A percentile compares a stretch with the other conserved stretches of the same genome.
phyloP scores from a whole-genome alignment of 2,329 filamentous ascomycete genomes.

The Tolypocladium amazonense region DNA sequence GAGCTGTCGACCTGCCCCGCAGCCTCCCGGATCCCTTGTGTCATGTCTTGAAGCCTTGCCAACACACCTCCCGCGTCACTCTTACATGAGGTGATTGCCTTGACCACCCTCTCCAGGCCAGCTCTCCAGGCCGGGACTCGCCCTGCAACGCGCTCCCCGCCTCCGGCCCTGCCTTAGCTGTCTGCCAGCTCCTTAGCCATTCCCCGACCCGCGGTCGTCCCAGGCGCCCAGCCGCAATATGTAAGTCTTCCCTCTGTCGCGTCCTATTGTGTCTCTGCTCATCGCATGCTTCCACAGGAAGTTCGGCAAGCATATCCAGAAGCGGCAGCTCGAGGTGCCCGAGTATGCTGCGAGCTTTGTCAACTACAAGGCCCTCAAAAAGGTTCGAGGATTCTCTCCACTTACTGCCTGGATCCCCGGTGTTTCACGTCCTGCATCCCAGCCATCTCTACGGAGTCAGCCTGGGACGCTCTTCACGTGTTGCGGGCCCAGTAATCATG shows the following conservation, averaged over 20 bases:
- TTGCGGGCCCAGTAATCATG: not conserved
- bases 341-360: constrained; percentile 99
- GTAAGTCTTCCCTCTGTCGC: constrained; percentile 16
- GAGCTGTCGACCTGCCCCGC: not conserved
- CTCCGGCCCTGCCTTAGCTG: not conserved
- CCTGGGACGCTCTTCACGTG: not conserved
- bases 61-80: constrained; percentile 10
- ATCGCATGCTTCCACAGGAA: constrained; percentile 53
- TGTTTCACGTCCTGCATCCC: not conserved
- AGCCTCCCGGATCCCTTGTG: constrained; percentile 2
- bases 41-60: constrained; percentile 5
- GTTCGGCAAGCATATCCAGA: constrained; percentile 99
- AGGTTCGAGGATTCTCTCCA: constrained; percentile 44
- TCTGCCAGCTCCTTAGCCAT: not conserved
- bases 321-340: constrained; percentile 95
- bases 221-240: constrained; percentile 17
- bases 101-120: constrained; percentile 5
- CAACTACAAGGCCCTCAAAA: constrained; percentile 98
- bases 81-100: constrained; percentile 10
- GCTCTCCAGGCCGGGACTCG: constrained; percentile 1
- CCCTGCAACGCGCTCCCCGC: constrained; percentile 3
- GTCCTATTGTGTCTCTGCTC: not conserved
- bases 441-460: not conserved
- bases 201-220: constrained; percentile 2
- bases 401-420: not conserved